Evolutionary conservation across 345 rosid species (phyloP).

Genomic region (Microcos paniculata): DNA sequence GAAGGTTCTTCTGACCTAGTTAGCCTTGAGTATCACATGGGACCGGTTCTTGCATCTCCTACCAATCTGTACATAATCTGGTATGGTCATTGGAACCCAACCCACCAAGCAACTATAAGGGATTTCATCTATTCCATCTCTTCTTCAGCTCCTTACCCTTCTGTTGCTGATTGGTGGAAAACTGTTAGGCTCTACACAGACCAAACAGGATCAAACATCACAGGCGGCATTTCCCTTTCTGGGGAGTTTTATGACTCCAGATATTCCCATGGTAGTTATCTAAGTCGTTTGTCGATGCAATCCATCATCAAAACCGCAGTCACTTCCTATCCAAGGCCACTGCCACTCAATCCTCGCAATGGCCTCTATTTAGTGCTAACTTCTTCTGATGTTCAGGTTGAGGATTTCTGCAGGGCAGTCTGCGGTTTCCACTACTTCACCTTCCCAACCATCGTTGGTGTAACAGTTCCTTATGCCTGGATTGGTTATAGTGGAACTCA

Average conservation of each 20-base stretch:
- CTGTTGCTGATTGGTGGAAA: slow-evolving; percentile 67
- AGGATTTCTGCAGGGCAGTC: slow-evolving; percentile 66
- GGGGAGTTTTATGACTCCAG: slow-evolving; percentile 43
- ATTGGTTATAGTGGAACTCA: slow-evolving; percentile 55
- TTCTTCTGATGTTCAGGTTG: slow-evolving; percentile 53
- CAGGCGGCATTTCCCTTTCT: slow-evolving; percentile 34
- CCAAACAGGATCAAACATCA: slow-evolving; percentile 63
- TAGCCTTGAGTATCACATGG: slow-evolving; percentile 61
- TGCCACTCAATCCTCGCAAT: slow-evolving; percentile 50
- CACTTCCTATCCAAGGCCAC: slow-evolving; percentile 21
- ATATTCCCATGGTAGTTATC: slow-evolving; percentile 53
- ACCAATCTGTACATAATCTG: slow-evolving; percentile 51
- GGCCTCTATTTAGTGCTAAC: slow-evolving; percentile 57
- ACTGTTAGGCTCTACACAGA: slow-evolving; percentile 57
- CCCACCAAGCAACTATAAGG: slow-evolving; percentile 50
- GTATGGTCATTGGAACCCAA: slow-evolving; percentile 62
- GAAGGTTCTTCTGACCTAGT: slow-evolving; percentile 56
- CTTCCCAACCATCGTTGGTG: slow-evolving; percentile 53
- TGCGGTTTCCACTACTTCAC: slow-evolving; percentile 74
- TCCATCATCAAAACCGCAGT: slow-evolving; percentile 47
- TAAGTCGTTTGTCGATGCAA: slow-evolving; percentile 51
- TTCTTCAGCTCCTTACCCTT: slow-evolving; percentile 44
- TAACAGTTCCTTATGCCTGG: slow-evolving; percentile 61
- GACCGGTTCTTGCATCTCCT: slow-evolving; percentile 60
- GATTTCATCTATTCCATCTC: slow-evolving; percentile 62